Conservation (phyloP, 164 flowering plant genomes). For the Saururus chinensis region DNA sequence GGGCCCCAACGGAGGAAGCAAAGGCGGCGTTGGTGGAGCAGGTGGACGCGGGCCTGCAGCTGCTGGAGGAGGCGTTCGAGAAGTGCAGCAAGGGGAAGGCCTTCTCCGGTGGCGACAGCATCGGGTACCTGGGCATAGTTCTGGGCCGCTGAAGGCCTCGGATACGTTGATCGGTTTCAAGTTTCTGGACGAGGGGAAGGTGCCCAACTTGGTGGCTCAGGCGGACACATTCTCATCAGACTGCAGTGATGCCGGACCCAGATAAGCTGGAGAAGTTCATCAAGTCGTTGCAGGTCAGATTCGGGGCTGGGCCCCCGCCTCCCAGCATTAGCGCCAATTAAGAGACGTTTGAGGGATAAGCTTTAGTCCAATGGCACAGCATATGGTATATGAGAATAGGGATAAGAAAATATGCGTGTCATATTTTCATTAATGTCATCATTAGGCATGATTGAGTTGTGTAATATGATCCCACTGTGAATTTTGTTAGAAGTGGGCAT, state of each 20-base stretch:
- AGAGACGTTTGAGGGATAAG: no score
- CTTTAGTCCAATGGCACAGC: no score
- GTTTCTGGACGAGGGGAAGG: background rate
- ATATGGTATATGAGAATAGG: no score
- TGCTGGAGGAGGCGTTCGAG: slow-evolving; percentile 1
- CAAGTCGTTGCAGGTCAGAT: background rate
- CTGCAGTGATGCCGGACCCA: background rate
- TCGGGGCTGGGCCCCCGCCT: background rate
- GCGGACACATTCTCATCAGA: background rate
- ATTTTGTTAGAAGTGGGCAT: no score
- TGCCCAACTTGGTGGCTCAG: background rate
- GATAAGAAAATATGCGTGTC: no score
- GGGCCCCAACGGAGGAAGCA: background rate
- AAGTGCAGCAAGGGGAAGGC: slow-evolving; percentile 3
- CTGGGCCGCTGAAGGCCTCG: background rate
- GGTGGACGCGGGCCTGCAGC: background rate
- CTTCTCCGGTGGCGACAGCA: slow-evolving; percentile 4
- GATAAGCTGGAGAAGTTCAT: background rate
- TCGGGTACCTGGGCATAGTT: slow-evolving; percentile 3
- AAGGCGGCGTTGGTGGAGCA: background rate
- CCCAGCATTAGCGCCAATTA: no score
- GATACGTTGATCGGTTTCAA: background rate
- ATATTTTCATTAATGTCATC: no score
- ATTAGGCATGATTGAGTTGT: no score
- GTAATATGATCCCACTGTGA: no score